A percentile compares a stretch with the other conserved stretches of the same genome.
Evolutionary conservation across 805 yeast genomes (phyloP).

Genomic region (Naumovozyma dairenensis): DNA sequence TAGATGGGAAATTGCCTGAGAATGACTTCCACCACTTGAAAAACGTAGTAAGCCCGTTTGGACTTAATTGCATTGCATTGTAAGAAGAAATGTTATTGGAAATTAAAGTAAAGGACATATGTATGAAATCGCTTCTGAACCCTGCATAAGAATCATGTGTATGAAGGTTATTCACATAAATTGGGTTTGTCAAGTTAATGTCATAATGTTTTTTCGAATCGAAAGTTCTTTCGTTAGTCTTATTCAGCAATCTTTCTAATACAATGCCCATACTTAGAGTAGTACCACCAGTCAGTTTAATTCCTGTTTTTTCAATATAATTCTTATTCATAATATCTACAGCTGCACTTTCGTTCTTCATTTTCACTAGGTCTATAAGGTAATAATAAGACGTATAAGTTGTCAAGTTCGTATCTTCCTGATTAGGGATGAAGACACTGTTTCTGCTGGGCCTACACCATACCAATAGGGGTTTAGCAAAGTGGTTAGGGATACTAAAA

Average conservation of each 20-base stretch:
- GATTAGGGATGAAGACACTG: slow-evolving; percentile 38
- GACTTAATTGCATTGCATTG: slow-evolving; percentile 71
- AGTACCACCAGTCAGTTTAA: slow-evolving; percentile 53
- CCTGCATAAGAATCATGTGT: slow-evolving; percentile 72
- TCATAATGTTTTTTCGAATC: slow-evolving; percentile 52
- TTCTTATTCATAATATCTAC: slow-evolving; percentile 15
- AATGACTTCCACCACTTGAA: slow-evolving; percentile 81
- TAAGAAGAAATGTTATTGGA: slow-evolving; percentile 37
- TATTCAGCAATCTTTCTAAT: slow-evolving; percentile 38
- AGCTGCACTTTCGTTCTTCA: slow-evolving; percentile 11
- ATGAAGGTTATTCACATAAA: slow-evolving; percentile 34
- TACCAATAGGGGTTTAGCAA: slow-evolving; percentile 41
- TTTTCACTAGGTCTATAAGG: slow-evolving; percentile 26
- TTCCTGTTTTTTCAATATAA: slow-evolving; percentile 43
- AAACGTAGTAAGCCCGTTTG: slow-evolving; percentile 57
- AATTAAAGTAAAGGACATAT: slow-evolving; percentile 49
- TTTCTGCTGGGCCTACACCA: slow-evolving; percentile 48
- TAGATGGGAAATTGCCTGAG: slow-evolving; percentile 70
- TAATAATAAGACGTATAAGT: slow-evolving; percentile 42
- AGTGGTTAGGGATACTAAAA: slow-evolving; percentile 70
- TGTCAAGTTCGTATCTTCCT: slow-evolving; percentile 33
- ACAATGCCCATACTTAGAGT: slow-evolving; percentile 47
- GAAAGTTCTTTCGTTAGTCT: slow-evolving; percentile 33
- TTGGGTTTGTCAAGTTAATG: slow-evolving; percentile 48
- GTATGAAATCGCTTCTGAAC: slow-evolving; percentile 75